These are phyloP conservation scores for Ceratocystis albifundus DNA, from an alignment of 2,329 filamentous ascomycete genomes.

Conservation along the genomic window DNA sequence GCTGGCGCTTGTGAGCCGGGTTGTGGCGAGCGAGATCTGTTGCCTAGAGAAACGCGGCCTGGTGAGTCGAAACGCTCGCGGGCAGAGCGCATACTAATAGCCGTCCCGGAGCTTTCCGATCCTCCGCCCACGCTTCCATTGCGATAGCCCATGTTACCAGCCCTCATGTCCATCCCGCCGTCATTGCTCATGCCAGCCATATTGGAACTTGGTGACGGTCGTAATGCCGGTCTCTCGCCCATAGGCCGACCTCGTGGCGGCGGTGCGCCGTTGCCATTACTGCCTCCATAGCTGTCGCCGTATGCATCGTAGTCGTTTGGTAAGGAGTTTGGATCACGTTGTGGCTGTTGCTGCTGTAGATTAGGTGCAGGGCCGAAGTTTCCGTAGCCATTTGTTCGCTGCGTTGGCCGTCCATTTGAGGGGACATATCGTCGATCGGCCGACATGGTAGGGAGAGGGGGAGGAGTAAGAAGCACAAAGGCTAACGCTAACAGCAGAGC, in stretches of 20 bases:
- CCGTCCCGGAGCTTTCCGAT: conserved; percentile 17
- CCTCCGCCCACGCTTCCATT: conserved; percentile 19
- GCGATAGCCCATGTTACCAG: conserved; percentile 13
- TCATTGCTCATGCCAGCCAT: background rate
- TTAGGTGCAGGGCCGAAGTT: conserved; percentile 30
- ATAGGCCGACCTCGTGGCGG: conserved; percentile 20
- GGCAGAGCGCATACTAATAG: conserved; percentile 19
- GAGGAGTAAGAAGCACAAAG: background rate
- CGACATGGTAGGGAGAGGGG: conserved; percentile 12
- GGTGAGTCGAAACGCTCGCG: conserved; percentile 21
- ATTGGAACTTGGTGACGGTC: background rate
- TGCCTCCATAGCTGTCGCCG: conserved; percentile 36
- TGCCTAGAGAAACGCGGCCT: conserved; percentile 14
- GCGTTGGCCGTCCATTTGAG: conserved; percentile 16
- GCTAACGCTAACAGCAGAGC: background rate
- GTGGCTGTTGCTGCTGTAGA: background rate
- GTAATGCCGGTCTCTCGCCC: conserved; percentile 16
- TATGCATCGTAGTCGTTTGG: conserved; percentile 42
- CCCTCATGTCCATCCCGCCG: conserved; percentile 18
- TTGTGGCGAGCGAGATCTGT: conserved; percentile 20
- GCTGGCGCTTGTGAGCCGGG: conserved; percentile 10
- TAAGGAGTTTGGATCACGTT: conserved; percentile 10
- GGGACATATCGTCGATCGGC: conserved; percentile 20
- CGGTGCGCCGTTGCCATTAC: conserved; percentile 24
- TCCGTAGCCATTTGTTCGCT: conserved; percentile 34